Evolutionary conservation across 148 eudicot species (phyloP).

Genomic region (Diospyros kaki): DNA sequence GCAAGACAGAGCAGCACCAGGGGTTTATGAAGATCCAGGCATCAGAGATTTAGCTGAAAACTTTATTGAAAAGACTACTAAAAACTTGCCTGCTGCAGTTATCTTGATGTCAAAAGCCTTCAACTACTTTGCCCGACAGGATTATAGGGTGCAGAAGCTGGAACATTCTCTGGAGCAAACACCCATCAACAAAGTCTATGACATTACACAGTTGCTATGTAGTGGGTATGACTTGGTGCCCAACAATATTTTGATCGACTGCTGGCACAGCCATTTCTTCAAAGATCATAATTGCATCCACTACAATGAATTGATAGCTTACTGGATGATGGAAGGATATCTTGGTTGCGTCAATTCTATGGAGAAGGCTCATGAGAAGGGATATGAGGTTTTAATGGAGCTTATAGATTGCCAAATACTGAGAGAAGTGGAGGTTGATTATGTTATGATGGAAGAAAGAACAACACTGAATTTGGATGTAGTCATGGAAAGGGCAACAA

Average conservation of each 20-base stretch:
- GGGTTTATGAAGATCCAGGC: background rate
- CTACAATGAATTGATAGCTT: conserved; percentile 32
- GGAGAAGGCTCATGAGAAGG: conserved; percentile 22
- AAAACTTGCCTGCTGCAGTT: conserved; percentile 9
- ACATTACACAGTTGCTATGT: conserved; percentile 6
- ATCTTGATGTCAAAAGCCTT: conserved; percentile 21
- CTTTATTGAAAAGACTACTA: conserved; percentile 1
- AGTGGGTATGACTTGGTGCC: conserved; percentile 16
- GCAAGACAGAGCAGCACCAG: background rate
- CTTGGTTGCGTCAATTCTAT: conserved; percentile 23
- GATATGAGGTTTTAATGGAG: conserved; percentile 25
- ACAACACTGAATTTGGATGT: no score
- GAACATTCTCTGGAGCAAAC: conserved; percentile 12
- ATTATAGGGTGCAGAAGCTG: background rate
- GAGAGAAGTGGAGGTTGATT: conserved; percentile 23
- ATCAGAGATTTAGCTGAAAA: conserved; percentile 2
- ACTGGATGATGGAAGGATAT: conserved; percentile 42
- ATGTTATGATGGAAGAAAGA: conserved; percentile 12
- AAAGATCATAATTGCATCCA: conserved; percentile 4
- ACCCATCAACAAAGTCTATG: background rate
- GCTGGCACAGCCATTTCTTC: conserved; percentile 12
- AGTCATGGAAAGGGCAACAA: background rate
- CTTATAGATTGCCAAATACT: conserved; percentile 27
- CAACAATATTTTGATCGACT: conserved; percentile 11
- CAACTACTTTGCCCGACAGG: conserved; percentile 1